Conservation (phyloP, 345 rosid species). For the Syzygium oleosum region DNA sequence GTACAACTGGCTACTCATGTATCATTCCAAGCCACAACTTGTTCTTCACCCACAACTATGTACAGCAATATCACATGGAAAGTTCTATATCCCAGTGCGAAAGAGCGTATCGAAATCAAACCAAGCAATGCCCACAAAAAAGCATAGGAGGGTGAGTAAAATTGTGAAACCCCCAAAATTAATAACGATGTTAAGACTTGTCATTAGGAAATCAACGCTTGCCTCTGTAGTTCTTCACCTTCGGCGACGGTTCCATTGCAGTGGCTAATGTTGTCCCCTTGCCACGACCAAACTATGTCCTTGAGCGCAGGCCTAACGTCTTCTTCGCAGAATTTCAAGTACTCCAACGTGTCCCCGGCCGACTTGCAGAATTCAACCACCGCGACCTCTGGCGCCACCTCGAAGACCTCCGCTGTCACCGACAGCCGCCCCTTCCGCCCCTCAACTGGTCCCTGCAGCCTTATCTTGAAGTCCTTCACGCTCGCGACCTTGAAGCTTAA, state of each 20-base stretch:
- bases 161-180: not conserved
- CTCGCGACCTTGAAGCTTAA: conserved; percentile 44
- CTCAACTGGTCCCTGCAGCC: conserved; percentile 27
- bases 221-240: not conserved
- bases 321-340: conserved; percentile 47
- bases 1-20: not conserved
- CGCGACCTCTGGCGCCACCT: conserved; percentile 54
- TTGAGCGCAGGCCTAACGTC: conserved; percentile 66
- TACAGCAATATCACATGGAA: not conserved
- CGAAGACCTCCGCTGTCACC: conserved; percentile 53
- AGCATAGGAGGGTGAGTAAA: not conserved
- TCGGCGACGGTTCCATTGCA: not conserved
- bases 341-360: conserved; percentile 51
- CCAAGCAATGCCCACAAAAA: not conserved
- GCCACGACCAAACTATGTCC: conserved; percentile 89
- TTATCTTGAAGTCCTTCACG: conserved; percentile 39
- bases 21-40: not conserved
- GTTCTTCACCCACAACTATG: not conserved
- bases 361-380: conserved; percentile 65
- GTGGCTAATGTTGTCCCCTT: conserved; percentile 46
- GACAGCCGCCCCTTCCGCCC: conserved; percentile 54
- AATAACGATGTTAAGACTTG: not conserved
- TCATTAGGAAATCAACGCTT: not conserved
- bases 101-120: not conserved
- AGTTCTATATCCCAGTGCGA: not conserved